A percentile compares a stretch with the other conserved stretches of the same genome.
Conservation (phyloP, 768 basidiomycete genomes). For the Lentinula guzmanii region DNA sequence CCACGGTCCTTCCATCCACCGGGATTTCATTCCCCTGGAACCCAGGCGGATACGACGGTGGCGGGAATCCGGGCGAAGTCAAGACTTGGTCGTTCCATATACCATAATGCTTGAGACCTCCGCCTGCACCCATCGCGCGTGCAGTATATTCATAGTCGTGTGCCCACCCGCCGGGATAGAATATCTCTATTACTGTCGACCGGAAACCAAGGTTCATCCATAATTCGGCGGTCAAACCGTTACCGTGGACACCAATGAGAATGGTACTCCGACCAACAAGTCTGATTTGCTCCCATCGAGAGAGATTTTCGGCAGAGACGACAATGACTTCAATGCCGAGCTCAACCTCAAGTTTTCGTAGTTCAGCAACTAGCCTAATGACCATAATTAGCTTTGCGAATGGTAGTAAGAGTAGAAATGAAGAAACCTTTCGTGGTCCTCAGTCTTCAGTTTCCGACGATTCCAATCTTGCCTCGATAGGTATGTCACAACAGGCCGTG, state of each 20-base stretch:
- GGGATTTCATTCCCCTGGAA: conserved; percentile 87
- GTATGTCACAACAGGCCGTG: conserved; percentile 80
- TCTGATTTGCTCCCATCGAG: conserved; percentile 72
- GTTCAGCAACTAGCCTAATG: conserved; percentile 57
- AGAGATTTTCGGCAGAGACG: conserved; percentile 77
- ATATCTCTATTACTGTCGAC: conserved; percentile 90
- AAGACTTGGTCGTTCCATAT: conserved; percentile 82
- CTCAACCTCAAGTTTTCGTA: conserved; percentile 60
- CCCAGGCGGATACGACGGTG: conserved; percentile 72
- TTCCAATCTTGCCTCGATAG: conserved; percentile 88
- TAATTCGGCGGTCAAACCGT: conserved; percentile 42
- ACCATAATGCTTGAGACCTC: conserved; percentile 70
- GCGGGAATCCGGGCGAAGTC: conserved; percentile 66
- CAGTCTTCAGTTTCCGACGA: conserved; percentile 69
- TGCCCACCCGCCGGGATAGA: conserved; percentile 79
- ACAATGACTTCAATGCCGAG: conserved; percentile 87
- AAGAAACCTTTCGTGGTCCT: conserved; percentile 54
- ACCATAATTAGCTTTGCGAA: not conserved
- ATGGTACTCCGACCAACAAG: conserved; percentile 77
- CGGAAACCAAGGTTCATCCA: conserved; percentile 89
- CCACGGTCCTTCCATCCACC: conserved; percentile 66
- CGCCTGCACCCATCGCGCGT: conserved; percentile 49
- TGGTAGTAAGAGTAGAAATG: not conserved
- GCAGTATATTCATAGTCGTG: conserved; percentile 81
- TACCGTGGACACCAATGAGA: conserved; percentile 6